Evolutionary conservation across 495 filamentous ascomycete species (phyloP).

Genomic region (Aspergillus nanangensis): DNA sequence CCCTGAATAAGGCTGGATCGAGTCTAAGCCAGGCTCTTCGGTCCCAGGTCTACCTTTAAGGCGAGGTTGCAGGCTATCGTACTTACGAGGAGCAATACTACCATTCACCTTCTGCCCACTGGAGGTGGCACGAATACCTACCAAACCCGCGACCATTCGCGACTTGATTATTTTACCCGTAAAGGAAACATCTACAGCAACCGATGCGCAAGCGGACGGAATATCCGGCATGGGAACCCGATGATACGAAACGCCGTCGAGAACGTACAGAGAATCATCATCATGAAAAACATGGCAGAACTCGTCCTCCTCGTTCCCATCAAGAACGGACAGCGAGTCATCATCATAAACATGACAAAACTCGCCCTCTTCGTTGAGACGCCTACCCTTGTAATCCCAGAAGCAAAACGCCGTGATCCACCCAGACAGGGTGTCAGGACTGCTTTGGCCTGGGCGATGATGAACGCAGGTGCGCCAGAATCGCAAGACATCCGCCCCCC

Average conservation of each 20-base stretch:
- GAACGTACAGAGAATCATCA: too few species aligned
- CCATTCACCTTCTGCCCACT: conserved; percentile 12
- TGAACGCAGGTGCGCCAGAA: conserved; percentile 41
- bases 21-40: conserved; percentile 17
- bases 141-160: conserved; percentile 27
- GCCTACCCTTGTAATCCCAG: conserved; percentile 35
- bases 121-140: conserved; percentile 18
- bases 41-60: too few species aligned
- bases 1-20: conserved; percentile 22
- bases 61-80: too few species aligned
- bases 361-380: conserved; percentile 9
- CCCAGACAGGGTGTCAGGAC: conserved; percentile 27
- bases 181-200: conserved; percentile 25
- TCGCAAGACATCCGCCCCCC: conserved; percentile 8
- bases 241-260: conserved; percentile 17
- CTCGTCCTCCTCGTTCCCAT: not conserved
- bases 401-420: conserved; percentile 48
- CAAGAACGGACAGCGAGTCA: not conserved
- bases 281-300: too few species aligned
- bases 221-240: conserved; percentile 13
- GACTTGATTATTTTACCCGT: conserved; percentile 17
- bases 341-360: not conserved
- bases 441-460: conserved; percentile 13
- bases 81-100: not conserved
- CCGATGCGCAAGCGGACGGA: conserved; percentile 17